Evolutionary conservation across 192 early-diverging fungal species (phyloP), one percentile per base, ranked within the genome.

Genomic region (Spizellomyces punctatus): DNA sequence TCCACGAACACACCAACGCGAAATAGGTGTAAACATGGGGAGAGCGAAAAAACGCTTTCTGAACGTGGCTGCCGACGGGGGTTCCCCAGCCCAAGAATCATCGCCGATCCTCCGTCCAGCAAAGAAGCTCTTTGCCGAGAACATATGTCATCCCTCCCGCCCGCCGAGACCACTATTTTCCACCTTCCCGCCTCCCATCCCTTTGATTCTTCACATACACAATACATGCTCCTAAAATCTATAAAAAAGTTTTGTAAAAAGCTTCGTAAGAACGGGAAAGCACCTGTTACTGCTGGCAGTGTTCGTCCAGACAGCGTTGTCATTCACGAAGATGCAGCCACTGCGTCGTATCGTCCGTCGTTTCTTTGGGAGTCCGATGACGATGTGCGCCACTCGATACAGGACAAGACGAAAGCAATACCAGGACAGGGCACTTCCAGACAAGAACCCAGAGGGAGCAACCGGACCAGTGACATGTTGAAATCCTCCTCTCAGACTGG

Each of bases 291-390:
- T 17, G 42, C 59, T 41, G 17, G 14, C 59, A 6, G 17, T 41
- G 59, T 16, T 61, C 59, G 42, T 17, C 17, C 22, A 61, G 59
- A 42, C 22, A 61, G 59, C 36, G 59, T 61, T 61, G 59, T 61
- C 17, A 41, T 61, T 16, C 59, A 61, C 36, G 59, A 61, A 5
- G 59, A 61, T 56, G 22, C n/a, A n/a, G 54, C 22, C 4, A 22
- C 54, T 19, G 54, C n/a, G n/a, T n/a, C 22, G 5, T 56, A 56
- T 56, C n/a, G 54, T 19, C 54, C 54, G n/a, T n/a, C 54, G 22
- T 56, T 56, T 56, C 59, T 41, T n/a, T 12, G 50, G 17, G 50
- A 19, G 17, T 54, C 14, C 12, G 50, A 54, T 54, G 50, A 54
- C 14, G 50, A 19, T 19, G 4, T 54, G 4, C 4, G 4, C 50